Evolutionary conservation across 1,139 yeast genomes (phyloP).

Genomic region (Citeromyces hawaiiensis): DNA sequence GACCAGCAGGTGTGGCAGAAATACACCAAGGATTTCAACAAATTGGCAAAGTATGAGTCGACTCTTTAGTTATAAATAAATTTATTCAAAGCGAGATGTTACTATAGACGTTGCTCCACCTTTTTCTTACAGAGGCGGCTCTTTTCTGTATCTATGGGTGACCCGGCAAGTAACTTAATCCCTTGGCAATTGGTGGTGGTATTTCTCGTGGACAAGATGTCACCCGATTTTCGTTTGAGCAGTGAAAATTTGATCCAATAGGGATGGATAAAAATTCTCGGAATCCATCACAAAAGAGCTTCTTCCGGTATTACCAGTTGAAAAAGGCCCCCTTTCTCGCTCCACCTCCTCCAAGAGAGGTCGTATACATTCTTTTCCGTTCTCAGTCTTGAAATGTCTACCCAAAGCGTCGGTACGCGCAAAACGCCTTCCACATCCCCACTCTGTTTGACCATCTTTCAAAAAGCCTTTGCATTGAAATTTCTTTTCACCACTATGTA

Average conservation of each 20-base stretch:
- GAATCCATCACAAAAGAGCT: too few species aligned
- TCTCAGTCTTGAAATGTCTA: slow-evolving; percentile 88
- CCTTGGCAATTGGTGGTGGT: too few species aligned
- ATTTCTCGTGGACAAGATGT: too few species aligned
- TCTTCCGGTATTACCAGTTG: too few species aligned
- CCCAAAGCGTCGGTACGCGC: slow-evolving; percentile 94
- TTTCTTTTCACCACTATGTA: slow-evolving; percentile 84
- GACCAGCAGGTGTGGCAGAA: slow-evolving; percentile 3
- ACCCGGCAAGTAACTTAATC: too few species aligned
- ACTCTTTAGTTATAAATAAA: slow-evolving; percentile 2
- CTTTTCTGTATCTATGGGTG: too few species aligned
- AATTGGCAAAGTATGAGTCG: slow-evolving; percentile 3
- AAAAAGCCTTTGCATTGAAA: slow-evolving; percentile 72
- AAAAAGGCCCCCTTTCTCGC: slow-evolving; percentile 14
- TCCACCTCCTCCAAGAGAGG: slow-evolving; percentile 62
- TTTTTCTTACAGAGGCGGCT: too few species aligned
- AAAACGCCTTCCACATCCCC: slow-evolving; percentile 92
- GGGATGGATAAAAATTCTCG: too few species aligned
- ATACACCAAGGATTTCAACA: slow-evolving; percentile 3
- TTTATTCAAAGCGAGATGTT: too few species aligned
- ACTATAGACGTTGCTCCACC: too few species aligned
- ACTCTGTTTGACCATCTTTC: slow-evolving; percentile 39
- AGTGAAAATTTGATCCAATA: too few species aligned
- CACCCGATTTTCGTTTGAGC: too few species aligned
- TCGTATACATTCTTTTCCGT: slow-evolving; percentile 75